Base-by-base conservation (phyloP, 129 eudicot genomes). In the Flaveria trinervia region DNA sequence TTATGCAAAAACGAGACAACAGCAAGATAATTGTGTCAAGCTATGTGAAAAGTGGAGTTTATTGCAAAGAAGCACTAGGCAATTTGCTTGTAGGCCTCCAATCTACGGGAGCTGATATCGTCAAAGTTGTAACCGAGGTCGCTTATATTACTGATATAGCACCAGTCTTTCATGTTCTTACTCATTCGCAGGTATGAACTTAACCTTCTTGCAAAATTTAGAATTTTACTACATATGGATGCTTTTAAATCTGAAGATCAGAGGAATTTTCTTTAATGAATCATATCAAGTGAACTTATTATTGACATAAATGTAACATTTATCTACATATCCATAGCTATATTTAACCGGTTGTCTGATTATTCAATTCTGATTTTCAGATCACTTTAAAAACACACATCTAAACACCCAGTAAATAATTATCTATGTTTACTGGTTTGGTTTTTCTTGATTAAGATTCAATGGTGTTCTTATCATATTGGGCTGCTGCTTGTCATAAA, bases 141-240 rank as follows among this genome's bases (percentile, higher is more conserved):
- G 80, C 80, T 84, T 90, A 84, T 70, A 90, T 90, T 64, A 90
- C 90, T 4, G 90, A 90, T 36, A 88, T 90, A 3, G 92, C 89
- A 28, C 89, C 96, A 0, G 73, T 86, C 8, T 88, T 90, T 59
- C 92, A 85, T 51, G 81, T 85, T 70, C 88, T 90, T 33, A 80
- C 87, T 22, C 89, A 85, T 82, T 84, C 87, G 23, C 96, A 90
- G 82, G 96, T 87, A 78, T 7, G 62, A 25, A 60, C 10, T 10
- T 1, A 7, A 20, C 9, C 4, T 49, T 28, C 15, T 18, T 41
- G 43, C 43, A 7, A 30, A 3, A 0, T 0, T 0, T 30, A 30
- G 36, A 30, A 30, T 0, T 30, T 30, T 30, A 4, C 36, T 3
- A 0, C 36, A 0, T 30, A 26, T 26, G 30, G 0, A 26, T 26